Evolutionary conservation across 805 yeast genomes (phyloP).

Genomic region (Monosporozyma aerobia): DNA sequence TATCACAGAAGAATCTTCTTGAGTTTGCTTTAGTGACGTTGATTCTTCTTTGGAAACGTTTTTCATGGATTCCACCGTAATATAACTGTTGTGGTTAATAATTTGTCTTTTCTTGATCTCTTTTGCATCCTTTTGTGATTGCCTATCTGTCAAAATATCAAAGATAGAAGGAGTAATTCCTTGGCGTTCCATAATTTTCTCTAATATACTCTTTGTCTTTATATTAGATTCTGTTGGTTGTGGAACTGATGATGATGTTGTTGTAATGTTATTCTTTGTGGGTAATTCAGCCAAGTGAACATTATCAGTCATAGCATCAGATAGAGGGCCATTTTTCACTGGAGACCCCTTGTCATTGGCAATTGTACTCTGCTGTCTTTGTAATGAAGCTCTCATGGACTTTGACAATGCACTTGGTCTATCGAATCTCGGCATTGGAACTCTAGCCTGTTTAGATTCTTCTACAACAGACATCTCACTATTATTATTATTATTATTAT

Average conservation of each 20-base stretch:
- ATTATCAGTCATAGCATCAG: conserved; percentile 10
- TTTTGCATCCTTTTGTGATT: background rate
- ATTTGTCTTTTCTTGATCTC: background rate
- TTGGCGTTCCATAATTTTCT: conserved; percentile 4
- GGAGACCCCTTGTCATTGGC: conserved; percentile 29
- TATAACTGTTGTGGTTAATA: background rate
- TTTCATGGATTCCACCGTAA: background rate
- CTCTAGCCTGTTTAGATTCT: conserved; percentile 15
- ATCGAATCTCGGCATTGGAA: background rate
- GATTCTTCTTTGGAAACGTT: background rate
- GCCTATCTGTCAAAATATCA: too few species aligned
- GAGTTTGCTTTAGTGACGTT: too few species aligned
- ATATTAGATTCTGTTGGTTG: background rate
- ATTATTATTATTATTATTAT: background rate
- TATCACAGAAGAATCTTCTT: too few species aligned
- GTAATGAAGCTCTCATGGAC: conserved; percentile 1
- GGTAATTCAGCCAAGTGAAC: conserved; percentile 28
- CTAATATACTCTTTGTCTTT: conserved; percentile 1
- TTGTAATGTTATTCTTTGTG: background rate
- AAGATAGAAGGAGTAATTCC: background rate
- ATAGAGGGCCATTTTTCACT: conserved; percentile 15
- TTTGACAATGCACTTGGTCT: conserved; percentile 1
- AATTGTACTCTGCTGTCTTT: conserved; percentile 26
- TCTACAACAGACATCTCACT: conserved; percentile 17
- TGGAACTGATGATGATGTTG: background rate